phyloP scores from a whole-genome alignment of 495 filamentous ascomycete genomes.

The Penicillium samsonianum region DNA sequence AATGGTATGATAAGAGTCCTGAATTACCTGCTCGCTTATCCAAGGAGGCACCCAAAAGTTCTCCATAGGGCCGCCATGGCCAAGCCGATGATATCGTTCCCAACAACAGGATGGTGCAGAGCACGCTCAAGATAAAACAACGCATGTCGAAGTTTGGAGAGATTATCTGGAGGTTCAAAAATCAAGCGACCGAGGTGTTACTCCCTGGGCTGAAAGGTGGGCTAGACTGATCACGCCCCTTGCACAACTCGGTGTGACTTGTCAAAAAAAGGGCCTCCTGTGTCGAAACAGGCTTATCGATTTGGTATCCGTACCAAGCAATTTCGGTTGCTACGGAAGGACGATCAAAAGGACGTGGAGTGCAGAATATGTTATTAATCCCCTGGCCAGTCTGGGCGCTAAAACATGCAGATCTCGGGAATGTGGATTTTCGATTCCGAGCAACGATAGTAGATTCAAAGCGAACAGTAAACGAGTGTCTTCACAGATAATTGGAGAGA shows the following conservation, averaged over 20 bases:
- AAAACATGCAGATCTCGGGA: conserved; percentile 25
- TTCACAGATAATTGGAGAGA: conserved; percentile 4
- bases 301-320: conserved; percentile 4
- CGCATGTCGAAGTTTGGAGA: conserved; percentile 37
- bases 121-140: conserved; percentile 31
- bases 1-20: not conserved
- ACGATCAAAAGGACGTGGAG: conserved; percentile 18
- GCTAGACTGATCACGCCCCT: conserved; percentile 23
- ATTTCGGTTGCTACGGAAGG: conserved; percentile 3
- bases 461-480: conserved; percentile 5
- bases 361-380: conserved; percentile 17
- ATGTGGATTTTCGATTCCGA: conserved; percentile 13
- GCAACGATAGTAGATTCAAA: conserved; percentile 8
- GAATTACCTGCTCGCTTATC: conserved; percentile 37
- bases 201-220: conserved; percentile 1
- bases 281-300: not conserved
- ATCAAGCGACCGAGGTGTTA: conserved; percentile 5
- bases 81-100: conserved; percentile 51
- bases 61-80: conserved; percentile 45
- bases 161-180: conserved; percentile 4
- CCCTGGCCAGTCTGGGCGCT: conserved; percentile 16
- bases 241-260: conserved; percentile 14
- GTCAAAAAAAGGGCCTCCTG: not conserved
- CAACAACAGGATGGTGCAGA: conserved; percentile 48
- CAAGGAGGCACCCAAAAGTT: conserved; percentile 33